These are phyloP conservation scores for Magnusiomyces suaveolens DNA, from an alignment of 1,139 yeast species.

Conservation along the genomic window DNA sequence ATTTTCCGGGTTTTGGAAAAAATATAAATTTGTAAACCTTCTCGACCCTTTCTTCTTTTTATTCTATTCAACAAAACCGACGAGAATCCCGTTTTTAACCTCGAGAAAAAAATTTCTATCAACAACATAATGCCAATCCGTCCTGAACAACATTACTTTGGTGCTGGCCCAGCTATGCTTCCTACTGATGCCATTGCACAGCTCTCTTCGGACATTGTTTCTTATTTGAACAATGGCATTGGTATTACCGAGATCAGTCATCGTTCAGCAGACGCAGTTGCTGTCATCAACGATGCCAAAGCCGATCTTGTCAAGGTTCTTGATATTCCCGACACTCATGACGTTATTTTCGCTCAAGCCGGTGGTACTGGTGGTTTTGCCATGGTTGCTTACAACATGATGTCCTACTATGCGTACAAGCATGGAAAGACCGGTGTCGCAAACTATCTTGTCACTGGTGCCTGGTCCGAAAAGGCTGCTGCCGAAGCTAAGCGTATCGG, in stretches of 20 bases:
- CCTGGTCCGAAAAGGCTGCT: conserved; percentile 82
- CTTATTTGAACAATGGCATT: conserved; percentile 57
- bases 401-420: conserved; percentile 62
- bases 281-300: conserved; percentile 70
- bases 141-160: conserved; percentile 61
- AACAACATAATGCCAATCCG: conserved; percentile 1
- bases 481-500: conserved; percentile 86
- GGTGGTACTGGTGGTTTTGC: conserved; percentile 97
- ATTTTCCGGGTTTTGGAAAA: not conserved
- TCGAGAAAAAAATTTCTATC: not conserved
- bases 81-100: too few species aligned
- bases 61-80: not conserved
- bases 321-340: conserved; percentile 81
- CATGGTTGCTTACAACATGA: conserved; percentile 69
- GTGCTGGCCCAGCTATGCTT: conserved; percentile 94
- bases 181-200: conserved; percentile 77
- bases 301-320: conserved; percentile 52
- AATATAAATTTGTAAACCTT: not conserved
- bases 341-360: conserved; percentile 89
- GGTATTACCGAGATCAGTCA: conserved; percentile 96
- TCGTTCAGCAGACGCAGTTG: conserved; percentile 73
- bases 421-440: conserved; percentile 53
- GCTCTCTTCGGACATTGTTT: conserved; percentile 74
- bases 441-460: conserved; percentile 83
- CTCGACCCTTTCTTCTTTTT: not conserved